A percentile compares a stretch with the other conserved stretches of the same genome.
phyloP scores from a whole-genome alignment of 306 rosid genomes.

The apple (Malus domestica) region DNA sequence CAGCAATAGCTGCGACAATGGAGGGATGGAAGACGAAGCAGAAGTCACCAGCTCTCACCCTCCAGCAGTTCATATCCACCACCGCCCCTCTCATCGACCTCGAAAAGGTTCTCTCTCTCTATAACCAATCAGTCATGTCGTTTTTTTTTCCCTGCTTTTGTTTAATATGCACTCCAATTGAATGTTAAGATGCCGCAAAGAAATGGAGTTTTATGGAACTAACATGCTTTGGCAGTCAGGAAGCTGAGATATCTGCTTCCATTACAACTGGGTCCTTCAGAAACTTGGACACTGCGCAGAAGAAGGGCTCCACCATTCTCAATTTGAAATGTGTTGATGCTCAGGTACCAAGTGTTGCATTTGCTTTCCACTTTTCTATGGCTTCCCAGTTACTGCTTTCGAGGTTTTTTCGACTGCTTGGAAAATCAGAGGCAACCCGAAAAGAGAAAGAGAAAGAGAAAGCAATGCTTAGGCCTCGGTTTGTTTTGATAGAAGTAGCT shows the following conservation, averaged over 20 bases:
- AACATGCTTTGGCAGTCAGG: slow-evolving; percentile 29
- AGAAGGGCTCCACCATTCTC: slow-evolving; percentile 81
- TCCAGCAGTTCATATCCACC: slow-evolving; percentile 67
- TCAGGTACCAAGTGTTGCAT: slow-evolving; percentile 46
- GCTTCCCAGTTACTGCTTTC: neutral
- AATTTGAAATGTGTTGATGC: slow-evolving; percentile 88
- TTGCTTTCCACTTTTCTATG: neutral
- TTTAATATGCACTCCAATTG: neutral
- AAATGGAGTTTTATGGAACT: neutral
- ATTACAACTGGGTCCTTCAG: slow-evolving; percentile 68
- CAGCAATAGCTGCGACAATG: neutral
- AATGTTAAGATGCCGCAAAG: neutral
- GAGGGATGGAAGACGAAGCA: slow-evolving; percentile 36
- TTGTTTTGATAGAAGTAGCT: neutral
- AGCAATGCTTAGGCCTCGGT: neutral
- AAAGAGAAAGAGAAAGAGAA: neutral
- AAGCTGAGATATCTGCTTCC: slow-evolving; percentile 87
- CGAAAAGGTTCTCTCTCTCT: slow-evolving; percentile 54
- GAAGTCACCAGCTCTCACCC: slow-evolving; percentile 48
- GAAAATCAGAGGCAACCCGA: neutral
- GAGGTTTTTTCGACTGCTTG: neutral
- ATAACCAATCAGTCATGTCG: neutral
- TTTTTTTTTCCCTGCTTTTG: neutral
- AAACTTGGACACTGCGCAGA: slow-evolving; percentile 77
- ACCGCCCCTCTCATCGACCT: slow-evolving; percentile 78